Conservation (phyloP, 2,329 filamentous ascomycete genomes). For the Xylariales sp. region DNA sequence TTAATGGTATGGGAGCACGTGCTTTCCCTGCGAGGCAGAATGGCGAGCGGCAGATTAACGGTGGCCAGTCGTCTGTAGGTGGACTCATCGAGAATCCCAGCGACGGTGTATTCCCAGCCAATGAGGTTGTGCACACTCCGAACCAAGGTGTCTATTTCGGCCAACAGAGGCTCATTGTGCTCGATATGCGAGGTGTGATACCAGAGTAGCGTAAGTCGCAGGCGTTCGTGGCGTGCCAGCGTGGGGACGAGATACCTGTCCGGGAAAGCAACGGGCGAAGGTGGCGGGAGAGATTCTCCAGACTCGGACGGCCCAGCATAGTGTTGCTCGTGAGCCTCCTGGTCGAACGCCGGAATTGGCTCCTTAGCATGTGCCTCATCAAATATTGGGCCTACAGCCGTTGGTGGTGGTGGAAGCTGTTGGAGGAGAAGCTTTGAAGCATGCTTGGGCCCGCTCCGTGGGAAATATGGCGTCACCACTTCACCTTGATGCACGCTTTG, state of each 20-base stretch:
- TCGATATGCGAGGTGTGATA: slow-evolving; percentile 32
- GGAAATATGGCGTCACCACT: slow-evolving; percentile 23
- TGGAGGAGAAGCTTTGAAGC: slow-evolving; percentile 24
- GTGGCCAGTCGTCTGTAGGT: slow-evolving; percentile 26
- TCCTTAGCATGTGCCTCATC: slow-evolving; percentile 14
- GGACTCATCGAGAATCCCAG: slow-evolving; percentile 29
- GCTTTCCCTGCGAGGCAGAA: slow-evolving; percentile 30
- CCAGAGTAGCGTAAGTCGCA: slow-evolving; percentile 30
- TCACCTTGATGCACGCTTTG: background rate
- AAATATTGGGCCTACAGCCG: slow-evolving; percentile 20
- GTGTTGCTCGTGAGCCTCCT: slow-evolving; percentile 8
- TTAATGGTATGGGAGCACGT: slow-evolving; percentile 34
- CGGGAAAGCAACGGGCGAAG: slow-evolving; percentile 14
- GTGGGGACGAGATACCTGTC: slow-evolving; percentile 31
- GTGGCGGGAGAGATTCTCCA: slow-evolving; percentile 28
- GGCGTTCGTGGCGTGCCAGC: slow-evolving; percentile 30
- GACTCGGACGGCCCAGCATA: slow-evolving; percentile 20
- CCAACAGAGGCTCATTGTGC: slow-evolving; percentile 26
- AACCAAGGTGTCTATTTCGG: slow-evolving; percentile 29
- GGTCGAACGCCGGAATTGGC: slow-evolving; percentile 21
- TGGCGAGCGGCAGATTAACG: slow-evolving; percentile 19
- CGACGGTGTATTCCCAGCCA: slow-evolving; percentile 29
- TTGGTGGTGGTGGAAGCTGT: slow-evolving; percentile 20
- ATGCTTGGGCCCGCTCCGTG: slow-evolving; percentile 29
- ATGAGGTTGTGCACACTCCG: slow-evolving; percentile 21